Evolutionary conservation across 345 rosid genomes (phyloP), one percentile per base, ranked within the genome.

Genomic region (Lumnitzera littorea): DNA sequence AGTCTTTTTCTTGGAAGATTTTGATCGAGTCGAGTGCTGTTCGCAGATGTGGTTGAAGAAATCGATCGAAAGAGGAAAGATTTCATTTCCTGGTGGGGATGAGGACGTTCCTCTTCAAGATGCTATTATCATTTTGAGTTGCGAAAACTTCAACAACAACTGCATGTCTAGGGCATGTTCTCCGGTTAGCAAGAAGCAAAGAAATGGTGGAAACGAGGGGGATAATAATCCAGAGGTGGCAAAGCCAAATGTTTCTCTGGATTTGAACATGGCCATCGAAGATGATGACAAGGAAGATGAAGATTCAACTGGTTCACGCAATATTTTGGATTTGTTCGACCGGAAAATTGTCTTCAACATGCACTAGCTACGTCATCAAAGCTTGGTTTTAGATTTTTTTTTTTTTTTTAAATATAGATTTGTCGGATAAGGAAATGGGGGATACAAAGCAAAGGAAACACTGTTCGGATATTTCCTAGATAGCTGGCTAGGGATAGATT

Each of bases 1-100:
- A 13, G 89, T 86, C 36, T 80, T 84, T 63, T 80, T 81, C 71
- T 60, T 86, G 71, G 87, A 84, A 62, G 89, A 78, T 51, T n/a
- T 74, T 36, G 84, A 80, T 15, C 76, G 72, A 51, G 56, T 66
- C 15, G 80, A 76, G 47, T 43, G 56, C 12, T 48, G 47, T 58
- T 71, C 78, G 51, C 71, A 55, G 17, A 69, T 61, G 62, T 71
- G 69, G 23, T 63, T 86, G 29, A 84, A 67, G 70, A 51, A 72
- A 57, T 78, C 84, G 11, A 78, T 78, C 9, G 74, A 74, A 60
- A 71, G 57, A 6, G 89, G 89, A 46, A 68, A 43, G 29, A 47
- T 80, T 11, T 50, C 61, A 27, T 70, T 84, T 64, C 31, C 70
- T 4, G 81, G 66, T 48, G 84, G 78, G 13, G 88, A 78, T 41